Percentiles rank a stretch among this genome's conserved stretches.
phyloP scores from a whole-genome alignment of 2,329 filamentous ascomycete species.

The Penicillium griseofulvum region DNA sequence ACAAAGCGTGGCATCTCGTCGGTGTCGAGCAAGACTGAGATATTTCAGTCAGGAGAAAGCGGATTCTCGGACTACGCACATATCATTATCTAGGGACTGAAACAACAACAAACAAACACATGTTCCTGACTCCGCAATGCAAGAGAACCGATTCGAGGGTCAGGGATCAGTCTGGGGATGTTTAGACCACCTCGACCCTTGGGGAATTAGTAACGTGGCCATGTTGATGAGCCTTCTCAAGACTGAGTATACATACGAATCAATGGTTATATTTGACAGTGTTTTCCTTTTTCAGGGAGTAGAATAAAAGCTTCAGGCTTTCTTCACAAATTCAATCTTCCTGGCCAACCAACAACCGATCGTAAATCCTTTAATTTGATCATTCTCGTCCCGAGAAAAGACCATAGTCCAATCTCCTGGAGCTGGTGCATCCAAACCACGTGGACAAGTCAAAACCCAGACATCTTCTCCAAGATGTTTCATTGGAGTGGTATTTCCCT shows the following conservation, averaged over 20 bases:
- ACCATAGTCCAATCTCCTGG: slow-evolving; percentile 47
- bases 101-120: too few species aligned
- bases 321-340: slow-evolving; percentile 16
- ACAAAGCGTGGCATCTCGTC: too few species aligned
- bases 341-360: slow-evolving; percentile 47
- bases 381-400: slow-evolving; percentile 29
- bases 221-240: too few species aligned
- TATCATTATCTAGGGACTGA: too few species aligned
- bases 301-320: background rate
- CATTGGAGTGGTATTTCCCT: slow-evolving; percentile 40
- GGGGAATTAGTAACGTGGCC: too few species aligned
- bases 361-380: slow-evolving; percentile 26
- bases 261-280: background rate
- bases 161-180: too few species aligned
- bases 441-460: slow-evolving; percentile 39
- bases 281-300: background rate
- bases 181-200: too few species aligned
- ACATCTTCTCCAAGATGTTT: slow-evolving; percentile 40
- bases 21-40: too few species aligned
- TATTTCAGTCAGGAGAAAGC: too few species aligned
- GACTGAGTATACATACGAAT: background rate
- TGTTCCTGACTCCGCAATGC: too few species aligned
- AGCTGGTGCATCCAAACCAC: slow-evolving; percentile 43
- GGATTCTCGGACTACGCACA: too few species aligned
- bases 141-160: too few species aligned